phyloP scores from a whole-genome alignment of 2,329 filamentous ascomycete species.

The Cytospora mali region DNA sequence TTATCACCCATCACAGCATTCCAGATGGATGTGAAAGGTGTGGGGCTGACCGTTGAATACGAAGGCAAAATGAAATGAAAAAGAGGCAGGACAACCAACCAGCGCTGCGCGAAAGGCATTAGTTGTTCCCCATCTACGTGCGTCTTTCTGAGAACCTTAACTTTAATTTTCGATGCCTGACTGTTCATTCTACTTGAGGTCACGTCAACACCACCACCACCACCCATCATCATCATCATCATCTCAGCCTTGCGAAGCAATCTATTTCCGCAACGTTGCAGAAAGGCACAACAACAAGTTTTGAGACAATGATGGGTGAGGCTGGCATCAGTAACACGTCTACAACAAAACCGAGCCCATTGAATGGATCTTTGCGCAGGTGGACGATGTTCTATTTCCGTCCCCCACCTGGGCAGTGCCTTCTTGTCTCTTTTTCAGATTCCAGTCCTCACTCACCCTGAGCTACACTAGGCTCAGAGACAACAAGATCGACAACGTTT shows the following conservation, averaged over 20 bases:
- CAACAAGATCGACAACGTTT: neutral
- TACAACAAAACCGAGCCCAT: too few species aligned
- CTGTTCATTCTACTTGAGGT: neutral
- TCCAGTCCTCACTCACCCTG: too few species aligned
- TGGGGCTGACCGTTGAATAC: neutral
- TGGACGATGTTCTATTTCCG: too few species aligned
- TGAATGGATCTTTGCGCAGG: too few species aligned
- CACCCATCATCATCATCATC: neutral
- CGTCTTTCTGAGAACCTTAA: too few species aligned
- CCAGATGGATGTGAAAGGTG: neutral
- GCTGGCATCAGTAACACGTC: too few species aligned
- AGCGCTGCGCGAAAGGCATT: neutral
- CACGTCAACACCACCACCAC: too few species aligned
- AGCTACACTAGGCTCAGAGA: neutral
- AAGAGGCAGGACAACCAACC: neutral
- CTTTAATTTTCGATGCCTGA: neutral
- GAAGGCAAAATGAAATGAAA: neutral
- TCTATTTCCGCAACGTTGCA: neutral
- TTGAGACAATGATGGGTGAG: too few species aligned
- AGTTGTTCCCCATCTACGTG: neutral
- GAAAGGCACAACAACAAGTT: neutral
- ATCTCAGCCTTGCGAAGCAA: neutral
- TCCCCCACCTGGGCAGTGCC: too few species aligned
- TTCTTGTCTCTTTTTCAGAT: too few species aligned
- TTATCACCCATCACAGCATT: neutral